Evolutionary conservation across 331 rosid species (phyloP).

Genomic region (Pyrus hybrid): DNA sequence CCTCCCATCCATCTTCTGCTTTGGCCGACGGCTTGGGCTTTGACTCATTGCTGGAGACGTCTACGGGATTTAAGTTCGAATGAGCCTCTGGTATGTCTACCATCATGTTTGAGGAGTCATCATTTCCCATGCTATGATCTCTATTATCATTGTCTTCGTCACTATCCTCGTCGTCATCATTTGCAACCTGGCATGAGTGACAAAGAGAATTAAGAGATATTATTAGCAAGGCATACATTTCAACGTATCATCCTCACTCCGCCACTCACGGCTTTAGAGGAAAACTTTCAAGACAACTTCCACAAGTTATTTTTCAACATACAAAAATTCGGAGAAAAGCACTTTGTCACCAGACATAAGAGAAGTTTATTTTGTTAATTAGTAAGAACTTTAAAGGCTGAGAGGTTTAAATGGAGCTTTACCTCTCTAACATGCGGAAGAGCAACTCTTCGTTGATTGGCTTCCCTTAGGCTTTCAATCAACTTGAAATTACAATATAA

Average conservation of each 20-base stretch:
- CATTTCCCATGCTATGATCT: not conserved
- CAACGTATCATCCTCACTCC: not conserved
- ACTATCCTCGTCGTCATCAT: conserved; percentile 7
- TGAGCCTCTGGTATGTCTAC: conserved; percentile 20
- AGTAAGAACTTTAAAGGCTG: not conserved
- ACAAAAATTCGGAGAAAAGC: not conserved
- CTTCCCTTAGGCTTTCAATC: conserved; percentile 39
- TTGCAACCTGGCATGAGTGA: conserved; percentile 16
- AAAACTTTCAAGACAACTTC: not conserved
- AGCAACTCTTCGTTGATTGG: conserved; percentile 26
- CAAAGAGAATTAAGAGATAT: not conserved
- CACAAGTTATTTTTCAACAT: not conserved
- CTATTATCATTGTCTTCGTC: conserved; percentile 2
- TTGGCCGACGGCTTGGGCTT: conserved; percentile 16
- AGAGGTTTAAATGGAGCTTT: not conserved
- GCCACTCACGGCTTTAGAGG: not conserved
- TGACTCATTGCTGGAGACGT: not conserved
- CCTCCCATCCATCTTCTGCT: conserved; percentile 64
- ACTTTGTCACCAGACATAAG: not conserved
- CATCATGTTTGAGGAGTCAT: conserved; percentile 30
- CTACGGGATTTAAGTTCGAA: conserved; percentile 13
- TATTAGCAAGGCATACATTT: not conserved
- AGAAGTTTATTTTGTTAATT: not conserved
- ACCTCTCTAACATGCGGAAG: conserved; percentile 47
- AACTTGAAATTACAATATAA: conserved; percentile 38